phyloP scores from a whole-genome alignment of 345 rosid genomes.

The Alliaria petiolata region DNA sequence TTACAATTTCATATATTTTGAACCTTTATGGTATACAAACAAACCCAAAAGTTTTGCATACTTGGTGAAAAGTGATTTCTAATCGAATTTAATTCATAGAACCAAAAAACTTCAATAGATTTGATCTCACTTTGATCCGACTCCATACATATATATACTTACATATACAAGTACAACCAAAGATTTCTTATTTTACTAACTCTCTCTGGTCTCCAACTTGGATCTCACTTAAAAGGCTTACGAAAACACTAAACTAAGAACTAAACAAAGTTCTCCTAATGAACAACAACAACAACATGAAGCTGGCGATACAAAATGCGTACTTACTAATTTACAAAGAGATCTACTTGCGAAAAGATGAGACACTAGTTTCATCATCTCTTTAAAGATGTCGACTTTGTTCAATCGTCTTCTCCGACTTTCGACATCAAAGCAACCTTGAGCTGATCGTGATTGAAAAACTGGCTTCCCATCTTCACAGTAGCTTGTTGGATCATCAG shows the following conservation, averaged over 20 bases:
- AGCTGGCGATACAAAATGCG: conserved; percentile 6
- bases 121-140: no score
- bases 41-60: not conserved
- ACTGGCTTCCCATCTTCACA: conserved; percentile 85
- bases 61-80: not conserved
- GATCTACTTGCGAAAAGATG: not conserved
- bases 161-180: conserved; percentile 14
- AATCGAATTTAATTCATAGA: not conserved
- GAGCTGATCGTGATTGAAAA: conserved; percentile 90
- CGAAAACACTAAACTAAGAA: conserved; percentile 26
- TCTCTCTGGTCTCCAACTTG: conserved; percentile 11
- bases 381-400: no score
- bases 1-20: not conserved
- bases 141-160: conserved; percentile 13
- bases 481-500: conserved; percentile 99
- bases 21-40: not conserved
- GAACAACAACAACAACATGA: conserved; percentile 29
- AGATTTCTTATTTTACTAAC: conserved; percentile 18
- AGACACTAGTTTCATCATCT: not conserved
- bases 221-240: conserved; percentile 5
- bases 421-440: conserved; percentile 64
- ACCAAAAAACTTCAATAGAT: not conserved
- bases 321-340: conserved; percentile 13
- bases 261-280: conserved; percentile 28
- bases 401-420: conserved; percentile 43